Conservation (phyloP, 116 monocot genomes). For the Papilionanthe hybrid region DNA sequence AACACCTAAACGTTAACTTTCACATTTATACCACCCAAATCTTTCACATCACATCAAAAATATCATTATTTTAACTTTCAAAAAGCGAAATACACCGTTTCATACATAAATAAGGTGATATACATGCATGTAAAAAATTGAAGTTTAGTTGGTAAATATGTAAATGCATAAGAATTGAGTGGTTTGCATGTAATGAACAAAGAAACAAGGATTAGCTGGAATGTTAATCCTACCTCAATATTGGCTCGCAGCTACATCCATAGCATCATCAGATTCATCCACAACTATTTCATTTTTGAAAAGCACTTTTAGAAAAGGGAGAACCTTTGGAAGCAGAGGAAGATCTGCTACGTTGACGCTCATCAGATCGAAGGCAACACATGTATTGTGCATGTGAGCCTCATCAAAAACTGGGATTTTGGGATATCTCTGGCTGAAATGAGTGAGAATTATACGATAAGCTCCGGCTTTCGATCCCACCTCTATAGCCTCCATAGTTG, state of each 20-base stretch:
- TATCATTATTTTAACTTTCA: too few species aligned
- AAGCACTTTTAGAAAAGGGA: constrained; percentile 37
- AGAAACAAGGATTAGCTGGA: background rate
- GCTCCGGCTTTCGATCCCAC: constrained; percentile 62
- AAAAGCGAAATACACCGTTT: too few species aligned
- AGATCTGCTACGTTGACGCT: constrained; percentile 45
- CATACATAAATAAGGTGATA: too few species aligned
- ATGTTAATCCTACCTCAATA: background rate
- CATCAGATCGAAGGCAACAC: constrained; percentile 56
- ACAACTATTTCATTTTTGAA: constrained; percentile 35
- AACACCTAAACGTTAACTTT: too few species aligned
- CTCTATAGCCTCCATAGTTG: constrained; percentile 76
- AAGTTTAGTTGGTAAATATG: too few species aligned
- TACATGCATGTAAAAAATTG: too few species aligned
- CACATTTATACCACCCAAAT: too few species aligned
- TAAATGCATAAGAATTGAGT: too few species aligned
- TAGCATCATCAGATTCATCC: constrained; percentile 60
- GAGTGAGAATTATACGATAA: constrained; percentile 85
- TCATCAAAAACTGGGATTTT: constrained; percentile 83
- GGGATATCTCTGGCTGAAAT: constrained; percentile 96
- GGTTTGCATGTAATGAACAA: background rate
- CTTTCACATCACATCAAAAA: too few species aligned
- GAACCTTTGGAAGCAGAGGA: constrained; percentile 37
- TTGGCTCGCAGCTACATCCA: constrained; percentile 13
- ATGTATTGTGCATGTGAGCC: constrained; percentile 42